A percentile compares a stretch with the other conserved stretches of the same genome.
Conservation (phyloP, 179 eudicot genomes). For the Actinidia chinensis region DNA sequence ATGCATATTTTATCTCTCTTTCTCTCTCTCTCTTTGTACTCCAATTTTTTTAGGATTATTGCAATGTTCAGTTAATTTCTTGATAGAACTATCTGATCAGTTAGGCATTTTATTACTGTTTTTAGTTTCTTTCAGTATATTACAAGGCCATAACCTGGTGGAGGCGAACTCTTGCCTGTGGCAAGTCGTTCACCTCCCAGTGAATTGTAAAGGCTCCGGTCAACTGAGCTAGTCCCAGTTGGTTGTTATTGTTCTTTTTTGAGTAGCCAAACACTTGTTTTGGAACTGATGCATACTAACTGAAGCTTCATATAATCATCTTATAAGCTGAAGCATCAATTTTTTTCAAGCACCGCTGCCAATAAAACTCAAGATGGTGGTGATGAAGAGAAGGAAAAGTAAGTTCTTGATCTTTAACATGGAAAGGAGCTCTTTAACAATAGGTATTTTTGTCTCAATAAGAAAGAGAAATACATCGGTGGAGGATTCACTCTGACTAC, state of each 20-base stretch:
- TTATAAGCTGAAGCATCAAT: background rate
- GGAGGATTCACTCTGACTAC: background rate
- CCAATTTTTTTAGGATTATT: background rate
- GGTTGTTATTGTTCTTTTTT: background rate
- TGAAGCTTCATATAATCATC: background rate
- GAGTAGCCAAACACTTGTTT: background rate
- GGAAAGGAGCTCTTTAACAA: background rate
- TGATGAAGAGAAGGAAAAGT: constrained; percentile 4
- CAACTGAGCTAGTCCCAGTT: no score
- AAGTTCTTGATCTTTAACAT: background rate
- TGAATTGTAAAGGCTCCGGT: no score
- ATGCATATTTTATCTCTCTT: background rate
- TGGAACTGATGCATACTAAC: background rate
- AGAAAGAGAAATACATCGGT: background rate
- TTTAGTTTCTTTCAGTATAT: no score
- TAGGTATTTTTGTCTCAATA: background rate
- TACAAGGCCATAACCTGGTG: no score
- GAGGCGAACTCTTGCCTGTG: no score
- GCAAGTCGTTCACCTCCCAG: no score
- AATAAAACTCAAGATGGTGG: constrained; percentile 10
- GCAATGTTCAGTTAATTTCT: background rate
- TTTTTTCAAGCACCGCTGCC: constrained; percentile 9
- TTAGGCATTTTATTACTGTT: background rate
- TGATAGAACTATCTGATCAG: background rate
- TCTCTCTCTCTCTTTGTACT: background rate